Evolutionary conservation across 768 basidiomycete species (phyloP).

Genomic region (Mycena amicta): DNA sequence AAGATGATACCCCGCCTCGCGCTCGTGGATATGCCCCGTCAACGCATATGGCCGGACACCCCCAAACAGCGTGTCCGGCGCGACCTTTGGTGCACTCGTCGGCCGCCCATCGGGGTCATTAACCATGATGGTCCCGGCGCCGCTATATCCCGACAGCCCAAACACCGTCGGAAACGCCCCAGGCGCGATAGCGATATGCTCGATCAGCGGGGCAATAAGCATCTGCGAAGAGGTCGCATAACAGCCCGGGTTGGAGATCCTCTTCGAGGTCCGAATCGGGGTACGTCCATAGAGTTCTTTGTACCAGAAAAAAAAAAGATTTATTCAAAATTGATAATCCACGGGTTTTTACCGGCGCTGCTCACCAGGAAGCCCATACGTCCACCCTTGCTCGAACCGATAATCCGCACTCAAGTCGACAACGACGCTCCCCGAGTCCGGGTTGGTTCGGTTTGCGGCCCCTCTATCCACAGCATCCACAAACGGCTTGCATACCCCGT

Average conservation of each 20-base stretch:
- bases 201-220: slow-evolving; percentile 85
- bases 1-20: slow-evolving; percentile 88
- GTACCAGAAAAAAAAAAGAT: slow-evolving; percentile 36
- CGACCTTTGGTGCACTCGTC: slow-evolving; percentile 78
- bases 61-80: slow-evolving; percentile 71
- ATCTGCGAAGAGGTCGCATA: slow-evolving; percentile 94
- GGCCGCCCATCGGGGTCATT: slow-evolving; percentile 70
- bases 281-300: slow-evolving; percentile 89
- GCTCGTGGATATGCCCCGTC: slow-evolving; percentile 98
- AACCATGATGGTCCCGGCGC: slow-evolving; percentile 85
- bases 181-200: slow-evolving; percentile 66
- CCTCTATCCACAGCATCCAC: slow-evolving; percentile 91
- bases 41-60: slow-evolving; percentile 85
- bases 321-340: slow-evolving; percentile 37
- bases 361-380: slow-evolving; percentile 99
- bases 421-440: slow-evolving; percentile 69
- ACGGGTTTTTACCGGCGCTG: slow-evolving; percentile 36
- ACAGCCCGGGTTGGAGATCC: slow-evolving; percentile 97
- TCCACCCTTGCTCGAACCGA: slow-evolving; percentile 93
- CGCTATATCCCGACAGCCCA: slow-evolving; percentile 92
- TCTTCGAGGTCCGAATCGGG: slow-evolving; percentile 66
- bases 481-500: slow-evolving; percentile 94
- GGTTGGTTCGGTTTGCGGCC: slow-evolving; percentile 50
- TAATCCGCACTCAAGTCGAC: slow-evolving; percentile 95
- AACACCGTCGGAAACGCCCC: slow-evolving; percentile 80